These are phyloP conservation scores for Bjerkandera adusta DNA, from an alignment of 1,284 basidiomycete species.

Conservation along the genomic window DNA sequence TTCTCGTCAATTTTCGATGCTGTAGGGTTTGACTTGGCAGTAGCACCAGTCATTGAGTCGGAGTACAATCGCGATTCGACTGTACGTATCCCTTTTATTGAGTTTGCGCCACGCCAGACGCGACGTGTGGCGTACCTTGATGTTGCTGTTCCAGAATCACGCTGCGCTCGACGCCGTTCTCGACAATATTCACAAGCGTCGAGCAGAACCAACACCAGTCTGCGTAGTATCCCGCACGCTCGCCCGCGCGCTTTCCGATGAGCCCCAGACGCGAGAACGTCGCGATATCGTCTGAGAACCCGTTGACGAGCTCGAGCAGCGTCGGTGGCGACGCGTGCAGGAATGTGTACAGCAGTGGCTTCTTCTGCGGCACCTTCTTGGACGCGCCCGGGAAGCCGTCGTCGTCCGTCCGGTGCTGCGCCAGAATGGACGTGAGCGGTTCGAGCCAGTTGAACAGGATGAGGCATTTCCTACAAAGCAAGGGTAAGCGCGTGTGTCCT, in stretches of 20 bases:
- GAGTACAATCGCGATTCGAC: conserved; percentile 70
- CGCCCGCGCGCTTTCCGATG: conserved; percentile 58
- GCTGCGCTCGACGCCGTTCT: conserved; percentile 73
- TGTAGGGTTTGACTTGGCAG: conserved; percentile 63
- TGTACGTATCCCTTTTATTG: conserved; percentile 23
- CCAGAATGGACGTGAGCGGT: conserved; percentile 65
- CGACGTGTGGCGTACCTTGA: conserved; percentile 42
- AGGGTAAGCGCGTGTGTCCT: neutral
- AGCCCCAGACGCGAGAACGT: conserved; percentile 72
- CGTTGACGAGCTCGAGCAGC: conserved; percentile 72
- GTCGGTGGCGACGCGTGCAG: conserved; percentile 80
- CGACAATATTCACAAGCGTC: conserved; percentile 74
- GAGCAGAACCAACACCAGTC: conserved; percentile 83
- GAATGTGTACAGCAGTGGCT: conserved; percentile 67
- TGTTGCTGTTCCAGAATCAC: conserved; percentile 61
- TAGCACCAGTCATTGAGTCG: conserved; percentile 72
- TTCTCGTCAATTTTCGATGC: conserved; percentile 62
- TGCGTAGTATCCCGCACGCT: conserved; percentile 66
- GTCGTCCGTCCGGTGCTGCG: conserved; percentile 55
- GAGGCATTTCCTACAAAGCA: conserved; percentile 66
- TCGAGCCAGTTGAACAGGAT: conserved; percentile 80
- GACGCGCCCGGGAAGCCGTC: conserved; percentile 25
- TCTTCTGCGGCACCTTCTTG: conserved; percentile 34
- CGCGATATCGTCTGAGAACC: conserved; percentile 71
- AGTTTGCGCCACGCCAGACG: too few relatives aligned